Conservation (phyloP, 164 flowering plant species). For the Cinnamomum micranthum region DNA sequence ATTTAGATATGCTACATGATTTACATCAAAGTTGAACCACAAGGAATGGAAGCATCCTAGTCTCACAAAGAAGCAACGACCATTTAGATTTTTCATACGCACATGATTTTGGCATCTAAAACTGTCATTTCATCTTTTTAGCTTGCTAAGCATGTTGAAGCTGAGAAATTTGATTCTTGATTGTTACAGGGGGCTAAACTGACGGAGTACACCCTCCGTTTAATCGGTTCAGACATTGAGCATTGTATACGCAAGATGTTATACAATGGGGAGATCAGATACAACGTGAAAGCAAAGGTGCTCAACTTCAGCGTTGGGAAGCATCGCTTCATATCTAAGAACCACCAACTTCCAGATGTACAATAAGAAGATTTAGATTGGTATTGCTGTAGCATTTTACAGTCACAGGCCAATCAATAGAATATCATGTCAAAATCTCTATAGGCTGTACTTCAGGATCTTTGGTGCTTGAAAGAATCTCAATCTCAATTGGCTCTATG, state of each 20-base stretch:
- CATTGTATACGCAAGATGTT: conserved; percentile 83
- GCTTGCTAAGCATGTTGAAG: background rate
- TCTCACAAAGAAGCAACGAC: background rate
- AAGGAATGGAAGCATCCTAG: background rate
- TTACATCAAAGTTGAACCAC: too few species aligned
- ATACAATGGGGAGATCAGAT: conserved; percentile 74
- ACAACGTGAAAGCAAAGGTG: conserved; percentile 81
- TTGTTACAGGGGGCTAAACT: conserved; percentile 68
- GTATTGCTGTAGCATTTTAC: too few species aligned
- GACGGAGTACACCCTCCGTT: conserved; percentile 64
- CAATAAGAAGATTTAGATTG: conserved; percentile 7
- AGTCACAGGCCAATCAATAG: too few species aligned
- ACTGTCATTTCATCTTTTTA: background rate
- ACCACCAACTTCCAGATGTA: conserved; percentile 35
- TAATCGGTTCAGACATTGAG: conserved; percentile 62
- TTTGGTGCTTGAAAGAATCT: too few species aligned
- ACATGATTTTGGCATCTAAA: background rate
- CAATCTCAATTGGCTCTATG: too few species aligned
- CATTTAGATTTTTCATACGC: background rate
- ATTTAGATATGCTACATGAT: too few species aligned
- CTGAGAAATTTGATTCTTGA: background rate
- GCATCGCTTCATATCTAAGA: conserved; percentile 56
- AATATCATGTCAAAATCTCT: too few species aligned
- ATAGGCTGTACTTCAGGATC: too few species aligned
- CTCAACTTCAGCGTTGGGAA: conserved; percentile 98